Base-by-base conservation (phyloP, 495 filamentous ascomycete species). In the Aspergillus biplanus region DNA sequence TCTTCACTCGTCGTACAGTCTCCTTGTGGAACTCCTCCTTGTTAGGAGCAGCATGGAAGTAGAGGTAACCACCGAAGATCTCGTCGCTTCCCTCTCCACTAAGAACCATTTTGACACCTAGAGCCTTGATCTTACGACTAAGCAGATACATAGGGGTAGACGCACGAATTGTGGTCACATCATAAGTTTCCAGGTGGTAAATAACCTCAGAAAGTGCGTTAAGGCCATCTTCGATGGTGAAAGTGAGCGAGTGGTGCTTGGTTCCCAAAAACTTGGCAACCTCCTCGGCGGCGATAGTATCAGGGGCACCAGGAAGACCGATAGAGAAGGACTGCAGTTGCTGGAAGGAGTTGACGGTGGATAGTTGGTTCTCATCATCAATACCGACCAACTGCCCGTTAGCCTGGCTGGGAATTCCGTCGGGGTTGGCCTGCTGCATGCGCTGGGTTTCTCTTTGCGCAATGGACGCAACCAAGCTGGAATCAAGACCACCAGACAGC, bases 101-200 rank as follows among this genome's bases (percentile, higher is more conserved):
- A 47, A 99, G 84, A 61, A 99, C 95, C 95, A 99, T 99, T 86
- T 99, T 99, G 59, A 99, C 92, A 64, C 95, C 96, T 85, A 97
- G 89, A 16, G 92, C 95, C 83, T 99, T 99, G 83, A 99, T 98
- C 81, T 98, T 99, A 69, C 95, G 90, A 65, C 90, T 92, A 13
- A 99, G 87, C 56, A 99, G 84, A 80, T 96, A 99, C 95, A 99
- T 99, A 59, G 95, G 95, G 6, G 95, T 99, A 18, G 96, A 98
- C 46, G 95, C 95, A 76, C 95, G 92, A 74, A 99, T 97, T 15
- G 95, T 99, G 59, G 95, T 99, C 15, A 99, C 96, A 77, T 99
- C 95, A 79, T 91, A 99, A 15, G 92, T 92, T 82, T 99, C 95
- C 61, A 99, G 86, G 78, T 99, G 96, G 79, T 91, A 97, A 69